Percentiles rank a stretch among this genome's conserved stretches.
Evolutionary conservation across 148 eudicot species (phyloP).

Genomic region (Amaranthus cruentus): DNA sequence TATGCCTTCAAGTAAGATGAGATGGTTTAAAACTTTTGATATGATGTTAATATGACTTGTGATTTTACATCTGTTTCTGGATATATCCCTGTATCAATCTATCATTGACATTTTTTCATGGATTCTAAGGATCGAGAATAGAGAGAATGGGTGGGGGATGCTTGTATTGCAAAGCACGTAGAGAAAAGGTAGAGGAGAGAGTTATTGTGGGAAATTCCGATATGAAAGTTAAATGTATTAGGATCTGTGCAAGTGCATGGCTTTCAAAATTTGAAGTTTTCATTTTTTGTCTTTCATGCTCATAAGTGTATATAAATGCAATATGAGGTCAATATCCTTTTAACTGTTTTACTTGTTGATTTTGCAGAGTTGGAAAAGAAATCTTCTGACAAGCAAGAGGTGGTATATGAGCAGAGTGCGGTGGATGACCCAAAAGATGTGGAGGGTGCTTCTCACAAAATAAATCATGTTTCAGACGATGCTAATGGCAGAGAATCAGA

Average conservation of each 20-base stretch:
- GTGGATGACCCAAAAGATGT: slow-evolving; percentile 28
- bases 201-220: too few relatives aligned
- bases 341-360: slow-evolving; percentile 19
- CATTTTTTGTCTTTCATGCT: neutral
- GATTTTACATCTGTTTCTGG: neutral
- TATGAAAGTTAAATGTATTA: too few relatives aligned
- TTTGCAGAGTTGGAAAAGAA: slow-evolving; percentile 35
- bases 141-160: too few relatives aligned
- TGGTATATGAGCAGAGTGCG: slow-evolving; percentile 29
- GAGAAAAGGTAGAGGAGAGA: too few relatives aligned
- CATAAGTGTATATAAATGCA: neutral
- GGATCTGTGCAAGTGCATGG: too few relatives aligned
- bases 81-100: too few relatives aligned
- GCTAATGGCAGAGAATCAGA: slow-evolving; percentile 32
- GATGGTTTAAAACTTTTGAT: neutral
- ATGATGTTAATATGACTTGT: neutral
- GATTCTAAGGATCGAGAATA: too few relatives aligned
- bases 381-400: slow-evolving; percentile 33
- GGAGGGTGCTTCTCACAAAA: slow-evolving; percentile 43
- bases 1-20: slow-evolving; percentile 41
- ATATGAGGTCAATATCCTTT: neutral
- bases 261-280: neutral
- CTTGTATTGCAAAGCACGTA: too few relatives aligned
- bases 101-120: too few relatives aligned
- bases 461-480: slow-evolving; percentile 29